Evolutionary conservation across 2,329 filamentous ascomycete genomes (phyloP).

Genomic region (Ceratocystis variospora): DNA sequence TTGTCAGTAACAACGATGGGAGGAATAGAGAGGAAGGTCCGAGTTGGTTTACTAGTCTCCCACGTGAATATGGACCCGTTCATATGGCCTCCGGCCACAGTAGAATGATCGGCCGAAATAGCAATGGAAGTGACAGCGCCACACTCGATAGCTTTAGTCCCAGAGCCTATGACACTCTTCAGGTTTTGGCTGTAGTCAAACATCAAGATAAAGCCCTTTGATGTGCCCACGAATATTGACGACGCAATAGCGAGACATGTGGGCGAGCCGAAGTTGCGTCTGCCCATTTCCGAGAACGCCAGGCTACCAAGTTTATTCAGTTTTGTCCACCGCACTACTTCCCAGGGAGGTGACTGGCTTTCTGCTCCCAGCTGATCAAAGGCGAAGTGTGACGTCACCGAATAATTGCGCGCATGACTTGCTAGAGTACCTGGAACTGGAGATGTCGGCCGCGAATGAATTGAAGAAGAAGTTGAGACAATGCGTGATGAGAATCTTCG

Average conservation of each 20-base stretch:
- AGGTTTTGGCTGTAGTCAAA: constrained; percentile 97
- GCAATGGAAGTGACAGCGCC: constrained; percentile 77
- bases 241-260: constrained; percentile 83
- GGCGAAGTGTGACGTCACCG: constrained; percentile 56
- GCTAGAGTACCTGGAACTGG: constrained; percentile 52
- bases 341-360: constrained; percentile 73
- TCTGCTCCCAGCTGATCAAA: constrained; percentile 52
- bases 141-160: constrained; percentile 86
- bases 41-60: constrained; percentile 71
- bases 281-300: constrained; percentile 82
- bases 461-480: constrained; percentile 41
- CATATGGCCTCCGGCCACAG: constrained; percentile 77
- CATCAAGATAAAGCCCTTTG: constrained; percentile 83
- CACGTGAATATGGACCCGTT: constrained; percentile 92
- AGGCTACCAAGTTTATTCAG: constrained; percentile 79
- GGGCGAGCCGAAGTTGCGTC: constrained; percentile 79
- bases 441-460: constrained; percentile 56
- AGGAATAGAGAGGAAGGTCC: constrained; percentile 77
- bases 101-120: constrained; percentile 85
- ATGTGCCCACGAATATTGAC: constrained; percentile 78
- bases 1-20: constrained; percentile 56
- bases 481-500: constrained; percentile 84
- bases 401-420: constrained; percentile 68
- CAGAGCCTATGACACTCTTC: constrained; percentile 84
- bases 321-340: constrained; percentile 92